Conservation (phyloP, 1,139 yeast genomes). For the Pichia sp. region DNA sequence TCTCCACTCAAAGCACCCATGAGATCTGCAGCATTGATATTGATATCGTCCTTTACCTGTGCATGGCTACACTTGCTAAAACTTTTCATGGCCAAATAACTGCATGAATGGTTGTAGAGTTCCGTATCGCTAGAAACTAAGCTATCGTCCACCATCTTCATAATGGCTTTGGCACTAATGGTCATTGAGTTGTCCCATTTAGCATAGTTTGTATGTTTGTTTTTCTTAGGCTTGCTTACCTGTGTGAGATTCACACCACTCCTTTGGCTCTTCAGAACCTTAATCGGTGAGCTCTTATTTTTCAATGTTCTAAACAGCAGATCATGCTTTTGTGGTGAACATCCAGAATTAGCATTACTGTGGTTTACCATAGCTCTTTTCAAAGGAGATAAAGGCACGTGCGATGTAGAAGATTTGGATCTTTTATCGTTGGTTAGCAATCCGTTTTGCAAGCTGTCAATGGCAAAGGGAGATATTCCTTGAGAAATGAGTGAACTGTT, state of each 20-base stretch:
- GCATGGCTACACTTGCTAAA: slow-evolving; percentile 4
- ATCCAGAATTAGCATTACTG: neutral
- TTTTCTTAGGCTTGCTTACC: slow-evolving; percentile 8
- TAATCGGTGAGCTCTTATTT: slow-evolving; percentile 12
- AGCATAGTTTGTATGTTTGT: slow-evolving; percentile 24
- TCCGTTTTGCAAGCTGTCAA: neutral
- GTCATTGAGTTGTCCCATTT: slow-evolving; percentile 34
- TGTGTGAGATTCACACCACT: slow-evolving; percentile 15
- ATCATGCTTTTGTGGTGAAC: slow-evolving; percentile 10
- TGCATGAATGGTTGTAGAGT: slow-evolving; percentile 23
- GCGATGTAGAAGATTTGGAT: neutral
- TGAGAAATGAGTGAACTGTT: slow-evolving; percentile 8
- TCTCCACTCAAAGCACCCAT: slow-evolving; percentile 22
- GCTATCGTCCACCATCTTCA: slow-evolving; percentile 36
- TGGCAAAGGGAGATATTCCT: neutral
- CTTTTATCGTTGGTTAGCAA: neutral
- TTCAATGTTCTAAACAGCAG: slow-evolving; percentile 8
- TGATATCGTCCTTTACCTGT: slow-evolving; percentile 13
- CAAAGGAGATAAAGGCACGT: slow-evolving; percentile 6
- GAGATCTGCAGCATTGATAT: slow-evolving; percentile 31
- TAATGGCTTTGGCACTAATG: slow-evolving; percentile 33
- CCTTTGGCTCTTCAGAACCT: slow-evolving; percentile 13
- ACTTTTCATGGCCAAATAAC: slow-evolving; percentile 17
- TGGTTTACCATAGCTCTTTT: slow-evolving; percentile 1
- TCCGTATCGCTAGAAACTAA: slow-evolving; percentile 35